A percentile compares a stretch with the other conserved stretches of the same genome.
Conservation (phyloP, 2,329 filamentous ascomycete genomes). For the Pseudogymnoascus sp. region DNA sequence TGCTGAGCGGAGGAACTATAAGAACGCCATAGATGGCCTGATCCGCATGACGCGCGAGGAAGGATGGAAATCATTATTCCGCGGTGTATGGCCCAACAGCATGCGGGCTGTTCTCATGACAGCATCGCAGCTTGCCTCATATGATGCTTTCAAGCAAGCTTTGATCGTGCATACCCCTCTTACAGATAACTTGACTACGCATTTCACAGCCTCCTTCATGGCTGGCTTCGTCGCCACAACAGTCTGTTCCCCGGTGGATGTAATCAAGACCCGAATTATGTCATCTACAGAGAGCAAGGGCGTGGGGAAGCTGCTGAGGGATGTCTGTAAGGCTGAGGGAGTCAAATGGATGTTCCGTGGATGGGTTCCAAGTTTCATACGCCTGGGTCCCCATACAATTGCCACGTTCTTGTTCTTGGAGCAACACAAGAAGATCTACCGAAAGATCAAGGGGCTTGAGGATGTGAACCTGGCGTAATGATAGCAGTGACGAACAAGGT, state of each 20-base stretch:
- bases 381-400: conserved; percentile 70
- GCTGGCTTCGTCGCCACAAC: conserved; percentile 80
- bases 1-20: conserved; percentile 75
- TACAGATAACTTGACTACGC: conserved; percentile 61
- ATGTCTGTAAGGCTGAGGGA: conserved; percentile 65
- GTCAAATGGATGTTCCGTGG: conserved; percentile 81
- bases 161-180: conserved; percentile 60
- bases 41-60: conserved; percentile 81
- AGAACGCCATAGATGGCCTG: conserved; percentile 78
- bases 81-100: conserved; percentile 78
- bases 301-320: conserved; percentile 52
- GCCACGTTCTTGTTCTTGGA: conserved; percentile 82
- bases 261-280: conserved; percentile 87
- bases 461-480: conserved; percentile 11
- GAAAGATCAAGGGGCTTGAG: conserved; percentile 36
- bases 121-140: conserved; percentile 72
- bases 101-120: conserved; percentile 82
- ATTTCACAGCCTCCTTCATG: conserved; percentile 69
- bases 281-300: conserved; percentile 49
- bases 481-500: neutral
- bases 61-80: conserved; percentile 67
- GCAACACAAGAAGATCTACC: conserved; percentile 74
- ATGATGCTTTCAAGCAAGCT: conserved; percentile 71
- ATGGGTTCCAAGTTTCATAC: conserved; percentile 71
- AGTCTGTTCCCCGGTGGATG: conserved; percentile 76